These are phyloP conservation scores for Crataegus laevigata DNA, from an alignment of 306 rosid genomes.

Conservation along the genomic window DNA sequence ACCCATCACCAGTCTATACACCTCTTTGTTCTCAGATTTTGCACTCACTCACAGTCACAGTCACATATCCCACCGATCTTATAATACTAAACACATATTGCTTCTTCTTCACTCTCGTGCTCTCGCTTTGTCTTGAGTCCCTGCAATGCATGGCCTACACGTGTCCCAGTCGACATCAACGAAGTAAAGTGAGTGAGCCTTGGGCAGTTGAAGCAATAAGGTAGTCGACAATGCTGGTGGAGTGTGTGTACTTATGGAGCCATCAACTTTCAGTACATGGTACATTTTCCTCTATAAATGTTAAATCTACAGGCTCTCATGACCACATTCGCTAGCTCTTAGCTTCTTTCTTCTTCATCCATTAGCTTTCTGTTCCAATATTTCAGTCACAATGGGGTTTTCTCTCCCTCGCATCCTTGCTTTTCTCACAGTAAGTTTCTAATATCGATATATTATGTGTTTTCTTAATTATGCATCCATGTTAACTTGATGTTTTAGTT, in stretches of 20 bases:
- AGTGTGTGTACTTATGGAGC: not conserved
- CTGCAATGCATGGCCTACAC: constrained; percentile 6
- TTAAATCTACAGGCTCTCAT: not conserved
- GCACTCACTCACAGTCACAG: too few species aligned
- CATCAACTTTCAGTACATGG: not conserved
- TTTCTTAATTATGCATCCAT: not conserved
- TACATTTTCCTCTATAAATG: constrained; percentile 24
- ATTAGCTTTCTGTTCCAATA: not conserved
- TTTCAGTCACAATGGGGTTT: constrained; percentile 30
- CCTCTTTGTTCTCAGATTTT: not conserved
- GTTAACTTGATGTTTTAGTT: not conserved
- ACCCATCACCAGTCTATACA: not conserved
- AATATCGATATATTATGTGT: not conserved
- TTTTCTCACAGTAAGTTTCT: constrained; percentile 43
- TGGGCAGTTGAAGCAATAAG: constrained; percentile 49
- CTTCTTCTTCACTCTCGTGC: not conserved
- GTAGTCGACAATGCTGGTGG: constrained; percentile 16
- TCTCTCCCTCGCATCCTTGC: constrained; percentile 22
- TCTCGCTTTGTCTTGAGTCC: not conserved
- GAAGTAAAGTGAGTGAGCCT: constrained; percentile 18
- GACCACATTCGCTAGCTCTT: not conserved
- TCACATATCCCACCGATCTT: not conserved
- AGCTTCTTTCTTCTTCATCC: not conserved
- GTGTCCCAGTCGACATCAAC: constrained; percentile 25
- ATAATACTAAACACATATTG: not conserved